phyloP scores from a whole-genome alignment of 768 basidiomycete species.

The Termitomyces sp. region DNA sequence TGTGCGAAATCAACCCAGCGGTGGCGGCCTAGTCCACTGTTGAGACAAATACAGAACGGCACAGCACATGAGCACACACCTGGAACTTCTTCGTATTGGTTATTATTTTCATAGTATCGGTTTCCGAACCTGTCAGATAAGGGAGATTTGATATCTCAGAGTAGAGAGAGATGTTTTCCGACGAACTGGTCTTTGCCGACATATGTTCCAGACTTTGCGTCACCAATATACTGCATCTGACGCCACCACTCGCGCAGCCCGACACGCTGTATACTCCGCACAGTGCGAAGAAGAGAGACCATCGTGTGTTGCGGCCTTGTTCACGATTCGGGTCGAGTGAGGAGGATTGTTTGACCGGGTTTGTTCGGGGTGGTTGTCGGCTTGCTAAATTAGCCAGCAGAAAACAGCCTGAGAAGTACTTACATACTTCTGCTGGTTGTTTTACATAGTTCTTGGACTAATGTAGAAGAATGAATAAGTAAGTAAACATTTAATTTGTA shows the following conservation, averaged over 20 bases:
- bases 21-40: slow-evolving; percentile 66
- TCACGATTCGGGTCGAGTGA: neutral
- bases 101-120: slow-evolving; percentile 89
- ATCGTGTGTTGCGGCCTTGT: slow-evolving; percentile 27
- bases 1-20: slow-evolving; percentile 96
- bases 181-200: slow-evolving; percentile 84
- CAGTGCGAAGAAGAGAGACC: slow-evolving; percentile 72
- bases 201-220: slow-evolving; percentile 81
- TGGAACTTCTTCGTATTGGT: slow-evolving; percentile 83
- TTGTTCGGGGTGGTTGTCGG: slow-evolving; percentile 21
- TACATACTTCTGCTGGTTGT: neutral
- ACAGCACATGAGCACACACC: slow-evolving; percentile 44
- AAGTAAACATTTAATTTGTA: slow-evolving; percentile 13
- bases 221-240: slow-evolving; percentile 90
- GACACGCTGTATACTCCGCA: slow-evolving; percentile 71
- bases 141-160: neutral
- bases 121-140: slow-evolving; percentile 76
- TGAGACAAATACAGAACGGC: neutral
- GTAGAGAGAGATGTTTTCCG: neutral
- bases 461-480: neutral
- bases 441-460: neutral
- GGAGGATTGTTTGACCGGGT: slow-evolving; percentile 27
- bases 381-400: no score
- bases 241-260: slow-evolving; percentile 88
- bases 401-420: no score